phyloP scores from a whole-genome alignment of 192 early-diverging fungal genomes.

The Chytriomyces confervae region DNA sequence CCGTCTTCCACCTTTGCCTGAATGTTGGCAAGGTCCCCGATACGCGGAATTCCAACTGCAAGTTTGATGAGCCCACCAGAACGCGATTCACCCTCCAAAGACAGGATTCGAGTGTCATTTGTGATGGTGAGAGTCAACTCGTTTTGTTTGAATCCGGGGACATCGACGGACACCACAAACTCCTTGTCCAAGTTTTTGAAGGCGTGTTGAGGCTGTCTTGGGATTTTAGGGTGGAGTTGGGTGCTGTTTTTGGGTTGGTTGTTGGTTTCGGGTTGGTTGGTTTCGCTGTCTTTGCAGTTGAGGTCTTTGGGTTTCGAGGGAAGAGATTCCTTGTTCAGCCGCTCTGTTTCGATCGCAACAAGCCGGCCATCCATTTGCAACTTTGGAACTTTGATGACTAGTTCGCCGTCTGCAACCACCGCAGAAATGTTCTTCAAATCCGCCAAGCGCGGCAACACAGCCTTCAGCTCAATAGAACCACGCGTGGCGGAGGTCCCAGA shows the following conservation, averaged over 20 bases:
- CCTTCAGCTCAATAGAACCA: background rate
- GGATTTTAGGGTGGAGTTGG: no score
- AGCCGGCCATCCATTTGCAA: slow-evolving; percentile 12
- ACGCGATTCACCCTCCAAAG: background rate
- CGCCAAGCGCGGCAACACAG: slow-evolving; percentile 9
- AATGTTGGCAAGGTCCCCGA: slow-evolving; percentile 9
- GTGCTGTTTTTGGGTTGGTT: no score
- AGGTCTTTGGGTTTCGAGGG: no score
- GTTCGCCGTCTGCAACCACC: slow-evolving; percentile 12
- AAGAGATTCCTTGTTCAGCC: no score
- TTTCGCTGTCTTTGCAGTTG: no score
- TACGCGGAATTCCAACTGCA: slow-evolving; percentile 2
- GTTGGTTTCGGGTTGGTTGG: no score
- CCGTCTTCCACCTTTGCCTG: slow-evolving; percentile 15
- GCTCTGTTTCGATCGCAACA: background rate
- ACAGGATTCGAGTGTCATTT: slow-evolving; percentile 9
- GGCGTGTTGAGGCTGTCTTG: background rate
- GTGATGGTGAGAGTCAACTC: slow-evolving; percentile 9
- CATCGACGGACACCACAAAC: slow-evolving; percentile 12
- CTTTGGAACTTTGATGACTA: slow-evolving; percentile 18
- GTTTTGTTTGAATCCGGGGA: slow-evolving; percentile 21
- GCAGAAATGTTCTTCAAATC: slow-evolving; percentile 15
- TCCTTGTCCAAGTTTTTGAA: background rate
- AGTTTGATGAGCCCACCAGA: background rate
- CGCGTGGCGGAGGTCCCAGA: background rate